A percentile compares a stretch with the other conserved stretches of the same genome.
Conservation (phyloP, 345 rosid species). For the Boechera stricta region DNA sequence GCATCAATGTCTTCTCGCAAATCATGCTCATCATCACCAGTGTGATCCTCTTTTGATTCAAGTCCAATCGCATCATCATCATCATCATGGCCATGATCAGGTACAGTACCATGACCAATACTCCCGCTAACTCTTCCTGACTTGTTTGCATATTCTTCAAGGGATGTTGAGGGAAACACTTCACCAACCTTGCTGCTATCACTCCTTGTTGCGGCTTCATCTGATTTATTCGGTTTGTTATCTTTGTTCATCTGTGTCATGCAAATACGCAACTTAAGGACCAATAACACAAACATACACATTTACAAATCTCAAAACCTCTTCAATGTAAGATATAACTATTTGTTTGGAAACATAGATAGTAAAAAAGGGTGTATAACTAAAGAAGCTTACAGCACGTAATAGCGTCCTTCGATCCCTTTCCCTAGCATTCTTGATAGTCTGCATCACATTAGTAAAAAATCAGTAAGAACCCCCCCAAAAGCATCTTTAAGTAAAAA, state of each 20-base stretch:
- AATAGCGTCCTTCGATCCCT: constrained; percentile 82
- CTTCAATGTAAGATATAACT: neutral
- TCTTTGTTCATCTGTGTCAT: constrained; percentile 73
- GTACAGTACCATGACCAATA: constrained; percentile 22
- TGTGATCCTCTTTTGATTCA: constrained; percentile 43
- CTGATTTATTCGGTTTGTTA: constrained; percentile 52
- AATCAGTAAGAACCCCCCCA: neutral
- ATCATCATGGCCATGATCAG: constrained; percentile 37
- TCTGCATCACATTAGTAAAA: constrained; percentile 53
- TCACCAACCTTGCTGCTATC: constrained; percentile 78
- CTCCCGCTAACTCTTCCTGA: constrained; percentile 44
- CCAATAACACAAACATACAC: neutral
- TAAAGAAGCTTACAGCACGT: constrained; percentile 69
- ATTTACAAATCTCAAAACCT: neutral
- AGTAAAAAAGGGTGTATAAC: neutral
- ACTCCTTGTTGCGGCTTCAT: constrained; percentile 46
- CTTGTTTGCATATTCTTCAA: constrained; percentile 69
- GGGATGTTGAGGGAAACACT: constrained; percentile 70
- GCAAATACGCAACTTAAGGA: constrained; percentile 17
- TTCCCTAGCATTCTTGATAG: constrained; percentile 90
- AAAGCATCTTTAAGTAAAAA: neutral
- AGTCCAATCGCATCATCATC: constrained; percentile 31
- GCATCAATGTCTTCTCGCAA: constrained; percentile 22
- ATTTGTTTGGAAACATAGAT: neutral
- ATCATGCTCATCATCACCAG: constrained; percentile 42